Evolutionary conservation across 2,329 filamentous ascomycete genomes (phyloP), one percentile per base, ranked within the genome.

Genomic region (Fusarium mexicanum): DNA sequence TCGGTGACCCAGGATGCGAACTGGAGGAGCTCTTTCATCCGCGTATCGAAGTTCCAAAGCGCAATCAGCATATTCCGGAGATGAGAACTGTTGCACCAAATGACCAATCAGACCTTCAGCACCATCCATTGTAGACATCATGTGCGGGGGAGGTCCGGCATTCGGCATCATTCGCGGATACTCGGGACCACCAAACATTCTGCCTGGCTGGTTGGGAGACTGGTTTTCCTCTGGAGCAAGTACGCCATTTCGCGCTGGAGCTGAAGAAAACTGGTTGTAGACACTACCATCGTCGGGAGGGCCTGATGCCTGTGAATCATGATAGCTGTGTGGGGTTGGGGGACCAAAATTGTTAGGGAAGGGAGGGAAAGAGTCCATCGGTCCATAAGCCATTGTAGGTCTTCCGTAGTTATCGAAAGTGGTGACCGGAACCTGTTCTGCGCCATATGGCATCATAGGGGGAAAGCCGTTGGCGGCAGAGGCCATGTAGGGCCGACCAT

Each of bases 281-380:
- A 84, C 79, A 64, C 82, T 83, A 37, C 81, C 83, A 18, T 87
- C 86, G 44, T 86, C 86, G 22, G 82, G 84, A 48, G 86, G 85
- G 10, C 81, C 84, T 4, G 89, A 90, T 41, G 88, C 86, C 69
- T 91, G 90, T 6, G 90, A 91, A 41, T 87, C 89, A 63, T 90
- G 90, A 76, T 90, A 90, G 79, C 89, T 91, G 71, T 89, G 89
- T 8, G 89, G 87, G 5, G 89, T 90, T 3, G 87, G 86, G 5
- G 89, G 87, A 7, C 86, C 87, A 76, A 88, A 88, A 72, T 81
- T 83, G 71, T 80, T 81, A 31, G 78, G 79, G 67, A 81, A 79
- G 7, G 68, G 73, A 53, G 73, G 76, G 63, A 82, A 82, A 14
- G 83, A 75, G 38, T 85, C 83, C 61, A 80, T 72, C 13, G 80